Percentiles rank a stretch among this genome's conserved stretches.
These are phyloP conservation scores for Eucalyptus curtisii DNA, from an alignment of 345 rosid genomes.

Conservation along the genomic window DNA sequence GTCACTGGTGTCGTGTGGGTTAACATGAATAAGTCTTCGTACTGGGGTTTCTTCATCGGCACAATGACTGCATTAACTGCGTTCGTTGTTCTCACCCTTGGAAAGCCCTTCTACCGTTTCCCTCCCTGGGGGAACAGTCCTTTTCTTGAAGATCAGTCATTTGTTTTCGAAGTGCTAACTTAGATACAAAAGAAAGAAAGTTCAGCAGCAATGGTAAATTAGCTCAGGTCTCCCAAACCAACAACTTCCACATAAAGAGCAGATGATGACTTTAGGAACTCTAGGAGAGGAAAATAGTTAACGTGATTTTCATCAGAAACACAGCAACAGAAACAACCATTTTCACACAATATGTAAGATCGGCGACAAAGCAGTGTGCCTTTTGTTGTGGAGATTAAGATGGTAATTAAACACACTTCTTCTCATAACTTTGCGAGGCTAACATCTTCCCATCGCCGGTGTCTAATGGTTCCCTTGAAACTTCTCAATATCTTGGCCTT, in stretches of 20 bases:
- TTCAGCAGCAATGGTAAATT: background rate
- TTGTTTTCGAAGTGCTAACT: background rate
- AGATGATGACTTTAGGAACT: background rate
- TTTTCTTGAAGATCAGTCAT: background rate
- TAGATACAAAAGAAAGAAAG: background rate
- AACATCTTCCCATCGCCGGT: background rate
- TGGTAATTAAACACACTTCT: background rate
- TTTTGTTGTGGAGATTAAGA: background rate
- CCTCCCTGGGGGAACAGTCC: background rate
- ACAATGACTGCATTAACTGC: no score
- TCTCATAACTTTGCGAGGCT: background rate
- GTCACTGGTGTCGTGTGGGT: conserved; percentile 1
- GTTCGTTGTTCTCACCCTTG: no score
- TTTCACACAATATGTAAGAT: background rate
- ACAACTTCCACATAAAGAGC: background rate
- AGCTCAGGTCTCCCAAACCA: background rate
- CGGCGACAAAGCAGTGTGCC: background rate
- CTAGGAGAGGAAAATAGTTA: background rate
- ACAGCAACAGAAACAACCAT: background rate
- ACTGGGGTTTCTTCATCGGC: no score
- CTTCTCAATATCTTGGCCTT: background rate
- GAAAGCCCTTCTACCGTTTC: background rate
- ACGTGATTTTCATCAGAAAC: background rate
- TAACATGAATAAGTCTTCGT: background rate
- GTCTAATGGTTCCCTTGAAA: background rate